phyloP scores from a whole-genome alignment of 139 green algal species.

The Chlorella sp. region DNA sequence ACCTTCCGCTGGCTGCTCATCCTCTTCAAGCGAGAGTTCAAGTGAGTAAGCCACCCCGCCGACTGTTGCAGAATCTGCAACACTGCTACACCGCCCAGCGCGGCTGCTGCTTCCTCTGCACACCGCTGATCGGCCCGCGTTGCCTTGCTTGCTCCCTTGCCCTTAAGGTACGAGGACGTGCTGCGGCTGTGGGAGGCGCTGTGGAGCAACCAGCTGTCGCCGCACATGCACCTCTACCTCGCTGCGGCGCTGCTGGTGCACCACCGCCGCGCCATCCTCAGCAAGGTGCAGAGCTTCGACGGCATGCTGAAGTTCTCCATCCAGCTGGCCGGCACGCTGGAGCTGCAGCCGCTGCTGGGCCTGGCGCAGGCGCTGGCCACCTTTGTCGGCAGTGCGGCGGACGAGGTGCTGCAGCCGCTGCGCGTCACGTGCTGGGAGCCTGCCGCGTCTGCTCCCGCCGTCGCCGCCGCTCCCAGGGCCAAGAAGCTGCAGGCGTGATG shows the following conservation, averaged over 20 bases:
- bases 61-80: too few relatives aligned
- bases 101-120: too few relatives aligned
- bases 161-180: constrained; percentile 41
- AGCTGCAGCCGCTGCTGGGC: constrained; percentile 49
- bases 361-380: constrained; percentile 15
- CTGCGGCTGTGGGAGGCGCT: constrained; percentile 85
- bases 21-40: constrained; percentile 88
- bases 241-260: constrained; percentile 68
- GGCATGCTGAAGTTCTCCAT: constrained; percentile 68
- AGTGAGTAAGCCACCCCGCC: too few relatives aligned
- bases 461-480: too few relatives aligned
- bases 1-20: constrained; percentile 90
- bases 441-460: too few relatives aligned
- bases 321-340: constrained; percentile 50
- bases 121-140: background rate
- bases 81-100: too few relatives aligned
- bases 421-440: too few relatives aligned
- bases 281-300: constrained; percentile 60
- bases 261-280: constrained; percentile 39
- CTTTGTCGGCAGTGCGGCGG: background rate
- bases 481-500: too few relatives aligned
- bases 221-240: constrained; percentile 82
- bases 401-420: background rate
- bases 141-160: background rate
- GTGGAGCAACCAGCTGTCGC: constrained; percentile 54